Conservation (phyloP, 805 yeast species). For the Sungouiozyma ichnusensis region DNA sequence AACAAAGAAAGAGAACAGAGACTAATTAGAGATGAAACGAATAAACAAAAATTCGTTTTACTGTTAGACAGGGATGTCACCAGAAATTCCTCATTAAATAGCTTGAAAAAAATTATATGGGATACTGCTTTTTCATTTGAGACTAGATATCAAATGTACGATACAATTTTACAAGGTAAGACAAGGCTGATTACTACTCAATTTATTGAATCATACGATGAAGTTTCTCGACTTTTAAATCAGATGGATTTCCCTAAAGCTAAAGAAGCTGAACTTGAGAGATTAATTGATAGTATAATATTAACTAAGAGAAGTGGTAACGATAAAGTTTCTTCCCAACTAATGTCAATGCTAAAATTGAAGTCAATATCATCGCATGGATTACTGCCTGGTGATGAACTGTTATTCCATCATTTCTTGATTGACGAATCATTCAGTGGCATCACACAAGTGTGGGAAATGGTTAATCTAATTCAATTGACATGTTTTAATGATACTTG, state of each 20-base stretch:
- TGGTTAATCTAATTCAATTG: slow-evolving; percentile 24
- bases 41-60: slow-evolving; percentile 18
- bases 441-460: slow-evolving; percentile 23
- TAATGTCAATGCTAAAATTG: slow-evolving; percentile 25
- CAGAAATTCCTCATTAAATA: slow-evolving; percentile 22
- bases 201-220: slow-evolving; percentile 32
- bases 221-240: slow-evolving; percentile 24
- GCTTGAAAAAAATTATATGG: slow-evolving; percentile 22
- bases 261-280: slow-evolving; percentile 24
- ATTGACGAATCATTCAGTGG: slow-evolving; percentile 12
- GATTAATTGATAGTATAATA: slow-evolving; percentile 13
- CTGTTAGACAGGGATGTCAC: slow-evolving; percentile 25
- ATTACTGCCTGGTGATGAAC: slow-evolving; percentile 28
- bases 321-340: slow-evolving; percentile 12
- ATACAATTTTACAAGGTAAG: slow-evolving; percentile 18
- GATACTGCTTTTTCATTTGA: slow-evolving; percentile 22
- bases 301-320: slow-evolving; percentile 10
- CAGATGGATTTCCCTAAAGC: slow-evolving; percentile 25
- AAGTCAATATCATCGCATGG: slow-evolving; percentile 31
- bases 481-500: slow-evolving; percentile 24
- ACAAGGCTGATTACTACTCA: slow-evolving; percentile 14
- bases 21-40: slow-evolving; percentile 18
- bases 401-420: slow-evolving; percentile 26
- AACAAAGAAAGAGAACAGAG: slow-evolving; percentile 21
- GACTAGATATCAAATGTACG: slow-evolving; percentile 15